phyloP scores from a whole-genome alignment of 257 asterid genomes.

The Salvia rosmarinus region DNA sequence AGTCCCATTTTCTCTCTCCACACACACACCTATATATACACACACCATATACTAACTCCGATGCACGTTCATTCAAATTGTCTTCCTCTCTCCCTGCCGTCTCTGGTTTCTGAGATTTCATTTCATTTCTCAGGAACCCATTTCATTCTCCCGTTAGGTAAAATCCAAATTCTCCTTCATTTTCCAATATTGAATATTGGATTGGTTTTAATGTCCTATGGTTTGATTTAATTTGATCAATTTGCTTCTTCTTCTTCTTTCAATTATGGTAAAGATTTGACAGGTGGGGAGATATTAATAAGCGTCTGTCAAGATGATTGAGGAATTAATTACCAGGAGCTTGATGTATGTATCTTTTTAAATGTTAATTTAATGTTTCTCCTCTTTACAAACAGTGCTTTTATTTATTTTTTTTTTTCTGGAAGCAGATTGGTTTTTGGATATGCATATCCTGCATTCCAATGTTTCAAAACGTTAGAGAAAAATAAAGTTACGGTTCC shows the following conservation, averaged over 20 bases:
- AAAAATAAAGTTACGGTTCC: slow-evolving; percentile 64
- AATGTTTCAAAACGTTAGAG: slow-evolving; percentile 80
- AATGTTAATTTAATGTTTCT: neutral
- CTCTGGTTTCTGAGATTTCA: slow-evolving; percentile 46
- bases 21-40: neutral
- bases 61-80: slow-evolving; percentile 32
- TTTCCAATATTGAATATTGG: too few relatives aligned
- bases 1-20: slow-evolving; percentile 28
- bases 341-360: slow-evolving; percentile 53
- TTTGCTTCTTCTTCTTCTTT: too few relatives aligned
- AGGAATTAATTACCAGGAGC: slow-evolving; percentile 59
- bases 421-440: slow-evolving; percentile 73
- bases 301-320: slow-evolving; percentile 55
- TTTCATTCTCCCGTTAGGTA: slow-evolving; percentile 16
- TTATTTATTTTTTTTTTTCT: neutral
- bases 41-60: neutral
- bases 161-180: neutral
- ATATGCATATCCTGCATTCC: slow-evolving; percentile 92
- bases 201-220: neutral
- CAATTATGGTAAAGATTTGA: slow-evolving; percentile 10
- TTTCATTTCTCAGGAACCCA: slow-evolving; percentile 39
- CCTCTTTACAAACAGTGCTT: neutral
- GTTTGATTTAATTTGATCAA: too few relatives aligned
- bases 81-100: slow-evolving; percentile 32
- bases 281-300: slow-evolving; percentile 30